Evolutionary conservation across 495 filamentous ascomycete genomes (phyloP), one percentile per base, ranked within the genome.

Genomic region (Xylaria telfairii): DNA sequence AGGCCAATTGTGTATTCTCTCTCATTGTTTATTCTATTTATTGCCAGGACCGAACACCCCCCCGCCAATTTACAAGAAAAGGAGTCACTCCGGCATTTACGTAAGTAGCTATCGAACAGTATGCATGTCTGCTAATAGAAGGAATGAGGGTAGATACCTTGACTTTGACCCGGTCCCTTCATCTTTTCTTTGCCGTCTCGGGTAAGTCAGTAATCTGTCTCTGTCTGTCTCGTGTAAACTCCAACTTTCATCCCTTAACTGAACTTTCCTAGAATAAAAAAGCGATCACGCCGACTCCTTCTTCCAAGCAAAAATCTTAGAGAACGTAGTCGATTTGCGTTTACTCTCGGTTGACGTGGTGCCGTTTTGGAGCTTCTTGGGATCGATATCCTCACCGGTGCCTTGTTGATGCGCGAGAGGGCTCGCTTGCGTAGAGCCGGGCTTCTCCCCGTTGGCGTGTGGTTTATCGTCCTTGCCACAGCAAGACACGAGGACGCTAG

Each of bases 401-500:
- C 79, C 78, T 51, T 83, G 79, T 19, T 80, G 47, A 73, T 82
- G 78, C 15, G 75, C 39, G 15, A 70, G 67, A 1, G 78, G 67
- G 41, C 71, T 71, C 1, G 67, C 54, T 59, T 81, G 79, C 41
- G 75, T 72, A 30, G 75, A 70, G 1, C 75, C 62, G 4, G 42
- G 37, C 62, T 65, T 65, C 24, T 65, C 42, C 28, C 32, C 26
- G 44, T 73, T 62, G 47, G 72, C n/a, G n/a, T 62, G 53, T 59
- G 30, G 19, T 32, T 2, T 0, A 10, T 19, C 60, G 44, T 65
- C 65, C 12, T 49, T 64, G 34, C 71, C 69, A 51, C 71, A 74
- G 47, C 74, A 76, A 3, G 83, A 76, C 0, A 84, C 82, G 8
- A 90, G 76, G 24, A 86, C 78, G 15, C 85, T 88, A 15, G 86